phyloP scores from a whole-genome alignment of 306 rosid species.

The Cercis canadensis region DNA sequence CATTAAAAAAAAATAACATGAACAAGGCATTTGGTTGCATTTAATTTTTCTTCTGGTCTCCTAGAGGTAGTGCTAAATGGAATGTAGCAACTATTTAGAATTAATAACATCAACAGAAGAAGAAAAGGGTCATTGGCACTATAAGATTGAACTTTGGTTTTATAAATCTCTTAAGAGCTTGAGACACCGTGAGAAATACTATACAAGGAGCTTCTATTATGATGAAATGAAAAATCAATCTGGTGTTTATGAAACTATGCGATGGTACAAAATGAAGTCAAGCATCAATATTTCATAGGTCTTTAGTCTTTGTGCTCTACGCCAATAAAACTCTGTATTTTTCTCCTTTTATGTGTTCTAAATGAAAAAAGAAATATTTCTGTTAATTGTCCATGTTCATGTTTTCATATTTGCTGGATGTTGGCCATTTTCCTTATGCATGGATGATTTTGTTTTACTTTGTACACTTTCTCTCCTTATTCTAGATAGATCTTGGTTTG shows the following conservation, averaged over 20 bases:
- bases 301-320: not conserved
- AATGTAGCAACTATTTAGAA: not conserved
- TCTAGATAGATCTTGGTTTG: conserved; percentile 28
- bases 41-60: not conserved
- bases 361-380: conserved; percentile 17
- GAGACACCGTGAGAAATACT: no score
- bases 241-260: conserved; percentile 17
- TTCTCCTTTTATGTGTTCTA: not conserved
- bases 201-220: conserved; percentile 7
- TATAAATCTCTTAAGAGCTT: no score
- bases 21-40: not conserved
- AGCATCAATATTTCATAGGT: not conserved
- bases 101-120: not conserved
- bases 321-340: not conserved
- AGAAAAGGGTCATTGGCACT: not conserved
- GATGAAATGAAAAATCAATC: not conserved
- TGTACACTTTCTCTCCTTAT: not conserved
- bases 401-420: conserved; percentile 25
- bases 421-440: conserved; percentile 23
- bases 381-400: conserved; percentile 20
- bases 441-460: conserved; percentile 13
- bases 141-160: not conserved
- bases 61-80: not conserved
- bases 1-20: no score
- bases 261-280: conserved; percentile 25